phyloP scores from a whole-genome alignment of 768 basidiomycete genomes.

The Hericium coralloides region DNA sequence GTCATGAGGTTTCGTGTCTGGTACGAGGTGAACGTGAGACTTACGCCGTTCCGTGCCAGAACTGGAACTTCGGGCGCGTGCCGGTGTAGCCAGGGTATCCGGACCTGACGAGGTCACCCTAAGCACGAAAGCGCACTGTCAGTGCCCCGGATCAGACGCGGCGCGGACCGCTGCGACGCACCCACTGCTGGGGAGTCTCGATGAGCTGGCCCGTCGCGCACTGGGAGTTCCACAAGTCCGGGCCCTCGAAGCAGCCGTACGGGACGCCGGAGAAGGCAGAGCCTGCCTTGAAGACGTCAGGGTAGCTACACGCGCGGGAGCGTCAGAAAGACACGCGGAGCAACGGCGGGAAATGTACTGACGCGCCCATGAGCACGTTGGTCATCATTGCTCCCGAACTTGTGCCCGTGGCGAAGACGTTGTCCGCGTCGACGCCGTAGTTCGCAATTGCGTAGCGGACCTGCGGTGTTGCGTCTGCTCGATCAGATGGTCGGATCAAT shows the following conservation, averaged over 20 bases:
- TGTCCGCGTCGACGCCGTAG: constrained; percentile 34
- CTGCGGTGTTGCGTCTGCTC: constrained; percentile 14
- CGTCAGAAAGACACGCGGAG: constrained; percentile 45
- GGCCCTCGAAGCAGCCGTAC: constrained; percentile 43
- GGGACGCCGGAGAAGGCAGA: constrained; percentile 44
- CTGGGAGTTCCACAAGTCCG: constrained; percentile 36
- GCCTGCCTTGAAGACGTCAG: constrained; percentile 40
- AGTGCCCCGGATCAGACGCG: no score
- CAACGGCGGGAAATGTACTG: constrained; percentile 30
- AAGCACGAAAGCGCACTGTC: neutral
- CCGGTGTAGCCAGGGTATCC: constrained; percentile 49
- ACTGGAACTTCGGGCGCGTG: constrained; percentile 38
- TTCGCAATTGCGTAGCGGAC: constrained; percentile 39
- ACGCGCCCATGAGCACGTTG: constrained; percentile 40
- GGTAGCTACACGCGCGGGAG: constrained; percentile 19
- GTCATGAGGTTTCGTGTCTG: neutral
- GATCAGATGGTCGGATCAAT: no score
- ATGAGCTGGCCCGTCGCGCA: constrained; percentile 21
- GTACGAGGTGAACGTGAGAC: neutral
- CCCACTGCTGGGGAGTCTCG: neutral
- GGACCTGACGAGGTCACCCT: constrained; percentile 35
- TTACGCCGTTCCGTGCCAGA: constrained; percentile 44
- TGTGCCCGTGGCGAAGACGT: constrained; percentile 43
- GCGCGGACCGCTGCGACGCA: constrained; percentile 12
- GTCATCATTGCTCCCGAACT: constrained; percentile 57